Evolutionary conservation across 2,329 filamentous ascomycete genomes (phyloP).

Genomic region (Scedosporium boydii): DNA sequence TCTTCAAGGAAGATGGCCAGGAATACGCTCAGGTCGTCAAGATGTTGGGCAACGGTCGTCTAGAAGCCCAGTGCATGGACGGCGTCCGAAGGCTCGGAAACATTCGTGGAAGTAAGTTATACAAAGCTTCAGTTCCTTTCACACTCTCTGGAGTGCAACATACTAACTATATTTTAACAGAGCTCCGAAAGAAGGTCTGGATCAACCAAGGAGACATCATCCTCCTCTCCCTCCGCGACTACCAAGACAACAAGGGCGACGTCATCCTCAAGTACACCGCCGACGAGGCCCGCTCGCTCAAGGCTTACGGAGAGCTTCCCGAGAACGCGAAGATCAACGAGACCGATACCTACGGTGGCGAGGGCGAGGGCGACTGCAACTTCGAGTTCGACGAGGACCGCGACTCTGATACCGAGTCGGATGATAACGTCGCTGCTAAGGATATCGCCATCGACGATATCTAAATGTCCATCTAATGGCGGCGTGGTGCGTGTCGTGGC

Average conservation of each 20-base stretch:
- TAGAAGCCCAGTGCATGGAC: constrained; percentile 92
- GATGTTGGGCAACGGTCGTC: constrained; percentile 88
- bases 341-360: constrained; percentile 87
- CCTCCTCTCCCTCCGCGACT: constrained; percentile 77
- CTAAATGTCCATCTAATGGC: constrained; percentile 33
- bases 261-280: constrained; percentile 95
- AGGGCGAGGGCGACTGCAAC: constrained; percentile 89
- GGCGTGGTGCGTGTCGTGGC: background rate
- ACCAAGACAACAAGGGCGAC: constrained; percentile 92
- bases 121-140: too few relatives aligned
- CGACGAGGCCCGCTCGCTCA: constrained; percentile 90
- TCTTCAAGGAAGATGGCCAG: constrained; percentile 98
- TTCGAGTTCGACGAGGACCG: constrained; percentile 98
- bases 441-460: constrained; percentile 94
- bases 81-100: constrained; percentile 68
- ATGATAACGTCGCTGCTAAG: constrained; percentile 42
- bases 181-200: constrained; percentile 99
- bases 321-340: constrained; percentile 99
- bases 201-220: constrained; percentile 93
- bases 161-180: constrained; percentile 56
- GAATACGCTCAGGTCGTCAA: constrained; percentile 41
- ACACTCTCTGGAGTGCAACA: constrained; percentile 23
- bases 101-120: constrained; percentile 17
- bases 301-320: constrained; percentile 94
- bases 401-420: constrained; percentile 48